Base-by-base conservation (phyloP, 2,329 filamentous ascomycete species). In the Knoxdaviesia capensis region DNA sequence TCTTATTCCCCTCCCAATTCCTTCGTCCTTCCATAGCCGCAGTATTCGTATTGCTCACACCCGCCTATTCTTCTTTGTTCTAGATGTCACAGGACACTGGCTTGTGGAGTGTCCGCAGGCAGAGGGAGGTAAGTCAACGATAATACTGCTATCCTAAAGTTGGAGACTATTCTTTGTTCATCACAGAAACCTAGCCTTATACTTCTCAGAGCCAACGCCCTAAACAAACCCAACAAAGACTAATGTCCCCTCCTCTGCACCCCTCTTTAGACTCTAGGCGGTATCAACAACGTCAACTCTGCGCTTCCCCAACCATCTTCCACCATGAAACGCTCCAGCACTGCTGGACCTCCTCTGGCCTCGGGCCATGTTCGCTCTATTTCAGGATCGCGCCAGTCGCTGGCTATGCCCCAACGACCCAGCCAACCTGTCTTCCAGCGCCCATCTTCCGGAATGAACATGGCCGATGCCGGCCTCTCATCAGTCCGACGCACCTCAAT, bases 291-390 rank as follows among this genome's bases (percentile, higher is more conserved):
- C 20, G 20, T 20, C 58, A 88, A 86, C 58, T 81, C 82, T 20
- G 74, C 76, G 28, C 83, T 98, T 48, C 90, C 90, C 20, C 85
- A 93, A 62, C 88, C 90, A 6, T 72, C 82, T 31, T 96, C 88
- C 36, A 84, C 86, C 36, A 80, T 98, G 71, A 98, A 98, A 66
- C 83, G 90, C 58, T 81, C 83, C 31, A 90, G 77, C 54, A 87
- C 85, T 8, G 77, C 76, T 51, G 76, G 44, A 74, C 71, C 38
- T 79, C 73, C 53, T 75, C 77, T 10, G 56, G 53, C 43, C 68
- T 70, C 43, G 77, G 20, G 79, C 55, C 83, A 93, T 65, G 75
- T 66, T 50, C 84, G 88, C 51, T 85, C 84, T 31, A 74, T 83
- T 52, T 94, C 87, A 47, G 80, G 79, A 54, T 80, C 78, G 56